These are phyloP conservation scores for Lunularia cruciata DNA, from an alignment of 225 moss, liverwort and hornwort species.

Conservation along the genomic window DNA sequence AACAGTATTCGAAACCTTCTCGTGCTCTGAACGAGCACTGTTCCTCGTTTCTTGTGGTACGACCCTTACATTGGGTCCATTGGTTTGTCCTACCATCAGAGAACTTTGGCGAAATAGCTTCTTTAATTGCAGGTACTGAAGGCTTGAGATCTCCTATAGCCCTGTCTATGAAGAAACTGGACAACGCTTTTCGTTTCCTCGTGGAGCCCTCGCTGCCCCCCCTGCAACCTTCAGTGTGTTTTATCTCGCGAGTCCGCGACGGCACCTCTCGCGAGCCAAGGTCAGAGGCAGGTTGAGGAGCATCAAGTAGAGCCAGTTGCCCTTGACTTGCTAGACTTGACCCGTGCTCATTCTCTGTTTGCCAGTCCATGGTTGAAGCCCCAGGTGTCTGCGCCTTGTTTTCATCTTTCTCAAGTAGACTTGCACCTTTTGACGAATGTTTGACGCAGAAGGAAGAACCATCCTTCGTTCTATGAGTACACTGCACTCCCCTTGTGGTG, in stretches of 20 bases:
- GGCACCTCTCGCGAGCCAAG: conserved; percentile 11
- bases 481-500: conserved; percentile 67
- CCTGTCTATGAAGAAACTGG: conserved; percentile 22
- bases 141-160: conserved; percentile 11
- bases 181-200: conserved; percentile 36
- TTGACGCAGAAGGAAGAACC: conserved; percentile 51
- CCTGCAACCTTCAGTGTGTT: conserved; percentile 8
- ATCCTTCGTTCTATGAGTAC: conserved; percentile 62
- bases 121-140: conserved; percentile 18
- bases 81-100: conserved; percentile 8
- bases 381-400: conserved; percentile 42
- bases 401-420: conserved; percentile 42
- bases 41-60: conserved; percentile 61
- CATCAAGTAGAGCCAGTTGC: conserved; percentile 4
- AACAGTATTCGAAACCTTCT: conserved; percentile 45
- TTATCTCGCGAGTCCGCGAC: conserved; percentile 16
- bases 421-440: conserved; percentile 45
- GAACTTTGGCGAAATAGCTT: conserved; percentile 10
- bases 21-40: conserved; percentile 65
- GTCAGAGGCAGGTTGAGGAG: conserved; percentile 2
- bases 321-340: conserved; percentile 1
- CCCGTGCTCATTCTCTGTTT: conserved; percentile 2
- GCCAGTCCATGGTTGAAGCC: conserved; percentile 17
- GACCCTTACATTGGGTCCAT: conserved; percentile 52
- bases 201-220: conserved; percentile 17